Evolutionary conservation across 768 basidiomycete species (phyloP).

Genomic region (Hericium coralloides): DNA sequence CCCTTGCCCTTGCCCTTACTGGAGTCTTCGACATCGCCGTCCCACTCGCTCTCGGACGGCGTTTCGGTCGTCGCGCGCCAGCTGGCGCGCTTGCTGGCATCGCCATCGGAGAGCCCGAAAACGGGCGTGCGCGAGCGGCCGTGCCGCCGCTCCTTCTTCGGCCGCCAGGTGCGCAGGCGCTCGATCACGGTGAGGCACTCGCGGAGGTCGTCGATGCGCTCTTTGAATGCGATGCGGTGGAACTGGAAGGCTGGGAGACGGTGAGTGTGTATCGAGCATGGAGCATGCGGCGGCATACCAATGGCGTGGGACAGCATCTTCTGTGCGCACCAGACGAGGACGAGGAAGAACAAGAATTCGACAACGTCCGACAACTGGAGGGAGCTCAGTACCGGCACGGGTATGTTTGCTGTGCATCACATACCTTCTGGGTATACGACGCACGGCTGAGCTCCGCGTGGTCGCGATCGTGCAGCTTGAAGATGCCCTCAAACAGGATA

Average conservation of each 20-base stretch:
- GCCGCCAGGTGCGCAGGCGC: constrained; percentile 55
- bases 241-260: constrained; percentile 52
- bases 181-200: constrained; percentile 53
- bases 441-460: constrained; percentile 40
- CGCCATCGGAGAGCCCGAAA: neutral
- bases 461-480: constrained; percentile 37
- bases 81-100: neutral
- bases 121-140: constrained; percentile 11
- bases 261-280: neutral
- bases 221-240: constrained; percentile 68
- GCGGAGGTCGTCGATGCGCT: constrained; percentile 53
- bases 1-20: constrained; percentile 14
- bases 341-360: constrained; percentile 70
- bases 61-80: constrained; percentile 25
- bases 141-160: constrained; percentile 28
- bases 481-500: constrained; percentile 65
- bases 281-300: constrained; percentile 20
- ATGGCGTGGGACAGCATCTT: constrained; percentile 64
- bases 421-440: constrained; percentile 48
- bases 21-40: constrained; percentile 23
- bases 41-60: constrained; percentile 9
- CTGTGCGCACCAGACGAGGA: constrained; percentile 52
- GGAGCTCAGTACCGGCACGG: neutral
- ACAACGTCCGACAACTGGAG: constrained; percentile 50
- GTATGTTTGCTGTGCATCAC: constrained; percentile 7